A percentile compares a stretch with the other conserved stretches of the same genome.
Conservation (phyloP, 495 filamentous ascomycete species). For the Aspergillus bridgeri region DNA sequence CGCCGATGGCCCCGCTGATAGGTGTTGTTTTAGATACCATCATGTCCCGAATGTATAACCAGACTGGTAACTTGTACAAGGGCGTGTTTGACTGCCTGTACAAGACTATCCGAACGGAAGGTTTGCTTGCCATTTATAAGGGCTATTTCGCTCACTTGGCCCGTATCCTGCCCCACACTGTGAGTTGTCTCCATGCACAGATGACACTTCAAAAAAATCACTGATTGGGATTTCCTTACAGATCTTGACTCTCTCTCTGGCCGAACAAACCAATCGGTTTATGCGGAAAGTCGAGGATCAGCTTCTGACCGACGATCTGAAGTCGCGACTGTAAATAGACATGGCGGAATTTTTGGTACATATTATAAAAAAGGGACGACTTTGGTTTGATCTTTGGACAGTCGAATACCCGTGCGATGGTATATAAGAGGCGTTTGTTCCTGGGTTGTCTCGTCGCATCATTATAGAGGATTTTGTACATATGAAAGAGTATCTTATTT, state of each 20-base stretch:
- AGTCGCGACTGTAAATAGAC: conserved; percentile 40
- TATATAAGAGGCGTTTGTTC: conserved; percentile 21
- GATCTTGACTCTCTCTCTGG: conserved; percentile 87
- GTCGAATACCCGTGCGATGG: conserved; percentile 5
- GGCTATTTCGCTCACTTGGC: conserved; percentile 95
- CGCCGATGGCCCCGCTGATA: conserved; percentile 14
- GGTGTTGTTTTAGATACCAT: conserved; percentile 69
- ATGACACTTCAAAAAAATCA: not conserved
- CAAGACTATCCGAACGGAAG: conserved; percentile 90
- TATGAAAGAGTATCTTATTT: conserved; percentile 9
- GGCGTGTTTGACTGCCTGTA: conserved; percentile 87
- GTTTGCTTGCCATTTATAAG: conserved; percentile 93
- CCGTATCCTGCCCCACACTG: conserved; percentile 89
- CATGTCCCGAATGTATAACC: conserved; percentile 99
- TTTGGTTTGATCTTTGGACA: not conserved
- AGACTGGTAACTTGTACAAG: conserved; percentile 92
- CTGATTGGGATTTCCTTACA: conserved; percentile 25
- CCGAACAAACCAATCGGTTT: conserved; percentile 95
- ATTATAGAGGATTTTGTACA: conserved; percentile 16
- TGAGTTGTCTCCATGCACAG: conserved; percentile 27
- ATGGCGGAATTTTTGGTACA: not conserved
- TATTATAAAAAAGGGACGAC: not conserved
- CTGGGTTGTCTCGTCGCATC: conserved; percentile 8
- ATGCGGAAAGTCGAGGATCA: conserved; percentile 73
- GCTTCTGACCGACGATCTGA: conserved; percentile 51